phyloP scores from a whole-genome alignment of 1,284 basidiomycete genomes.

The Malassezia equina region DNA sequence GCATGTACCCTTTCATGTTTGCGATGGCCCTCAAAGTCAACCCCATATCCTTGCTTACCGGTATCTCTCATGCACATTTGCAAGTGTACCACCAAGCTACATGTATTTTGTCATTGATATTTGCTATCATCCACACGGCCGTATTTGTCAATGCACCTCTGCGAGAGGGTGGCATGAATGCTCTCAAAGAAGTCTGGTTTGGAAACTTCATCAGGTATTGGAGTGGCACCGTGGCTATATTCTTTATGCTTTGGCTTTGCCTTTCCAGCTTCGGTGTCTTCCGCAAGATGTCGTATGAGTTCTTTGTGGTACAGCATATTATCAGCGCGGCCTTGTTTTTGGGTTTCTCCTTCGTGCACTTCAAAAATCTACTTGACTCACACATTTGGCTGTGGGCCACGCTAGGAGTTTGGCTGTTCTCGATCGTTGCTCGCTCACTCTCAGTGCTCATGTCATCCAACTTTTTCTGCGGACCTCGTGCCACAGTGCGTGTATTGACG shows the following conservation, averaged over 20 bases:
- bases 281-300: slow-evolving; percentile 34
- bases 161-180: slow-evolving; percentile 20
- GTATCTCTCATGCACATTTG: slow-evolving; percentile 31
- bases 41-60: slow-evolving; percentile 29
- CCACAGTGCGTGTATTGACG: slow-evolving; percentile 24
- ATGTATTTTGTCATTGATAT: slow-evolving; percentile 30
- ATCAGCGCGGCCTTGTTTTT: slow-evolving; percentile 27
- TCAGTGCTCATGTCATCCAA: background rate
- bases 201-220: slow-evolving; percentile 20
- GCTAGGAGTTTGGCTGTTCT: background rate
- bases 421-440: background rate
- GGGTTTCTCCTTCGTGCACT: slow-evolving; percentile 7
- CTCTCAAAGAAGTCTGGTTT: slow-evolving; percentile 14
- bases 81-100: slow-evolving; percentile 43
- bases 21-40: slow-evolving; percentile 33
- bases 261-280: slow-evolving; percentile 17
- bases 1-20: slow-evolving; percentile 35
- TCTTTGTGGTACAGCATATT: slow-evolving; percentile 37
- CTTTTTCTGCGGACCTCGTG: slow-evolving; percentile 4
- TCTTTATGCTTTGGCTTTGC: slow-evolving; percentile 24
- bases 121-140: slow-evolving; percentile 32
- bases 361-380: background rate
- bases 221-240: slow-evolving; percentile 30
- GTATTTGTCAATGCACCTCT: slow-evolving; percentile 34
- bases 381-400: background rate